Evolutionary conservation across 441 rosid species (phyloP), one percentile per base, ranked within the genome.

Genomic region (Gossypium trilobum): DNA sequence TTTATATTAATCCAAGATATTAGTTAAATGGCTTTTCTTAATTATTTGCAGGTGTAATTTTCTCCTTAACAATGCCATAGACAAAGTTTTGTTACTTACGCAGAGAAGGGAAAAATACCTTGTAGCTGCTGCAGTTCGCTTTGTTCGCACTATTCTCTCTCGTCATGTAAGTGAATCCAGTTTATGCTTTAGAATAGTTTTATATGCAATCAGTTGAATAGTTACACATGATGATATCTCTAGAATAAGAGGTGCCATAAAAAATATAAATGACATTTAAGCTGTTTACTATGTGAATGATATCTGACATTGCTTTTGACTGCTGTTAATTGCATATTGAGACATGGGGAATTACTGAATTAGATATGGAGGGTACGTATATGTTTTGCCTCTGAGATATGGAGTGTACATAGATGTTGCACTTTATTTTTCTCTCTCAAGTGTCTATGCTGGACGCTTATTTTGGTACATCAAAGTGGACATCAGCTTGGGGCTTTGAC

Each of bases 61-160:
- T 88, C 90, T 96, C 71, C 96, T 91, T 68, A 85, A 88, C 74
- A 89, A 90, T 71, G 87, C 87, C 77, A 77, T 87, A 74, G 97
- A 96, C 82, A 90, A 93, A 84, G 93, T 93, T 77, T 78, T 96
- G 82, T 80, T 87, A 70, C 92, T 96, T 69, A 90, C 93, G 1
- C 88, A 58, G 76, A 91, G 99, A 80, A 89, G 86, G 82, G 99
- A 96, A 86, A 96, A 85, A 74, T 93, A 88, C 84, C 87, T 96
- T n/a, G 94, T 92, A 78, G 96, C 91, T 78, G 98, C 99, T 74
- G 96, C 98, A 39, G 82, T 96, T 74, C 94, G 98, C 29, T 90
- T 93, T 87, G 83, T 96, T 63, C 99, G 99, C 75, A 90, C 95
- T 29, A 86, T 96, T 78, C 96, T 96, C 73, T 81, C 89, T 67